Percentiles rank a stretch among this genome's conserved stretches.
Evolutionary conservation across 2,329 filamentous ascomycete genomes (phyloP).

Genomic region (Cladosporium phlei): DNA sequence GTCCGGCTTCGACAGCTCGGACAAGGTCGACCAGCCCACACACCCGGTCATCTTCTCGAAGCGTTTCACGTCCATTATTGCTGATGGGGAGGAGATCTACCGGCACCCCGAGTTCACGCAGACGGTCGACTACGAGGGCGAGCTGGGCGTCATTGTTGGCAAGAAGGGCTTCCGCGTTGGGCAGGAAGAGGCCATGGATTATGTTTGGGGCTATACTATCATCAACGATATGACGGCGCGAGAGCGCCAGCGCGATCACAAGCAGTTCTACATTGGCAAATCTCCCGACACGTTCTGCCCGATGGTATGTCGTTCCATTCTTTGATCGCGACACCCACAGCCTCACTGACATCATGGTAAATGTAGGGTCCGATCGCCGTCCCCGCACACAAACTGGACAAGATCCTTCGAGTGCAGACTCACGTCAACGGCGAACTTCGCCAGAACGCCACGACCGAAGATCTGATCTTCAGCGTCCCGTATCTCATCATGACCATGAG

Average conservation of each 20-base stretch:
- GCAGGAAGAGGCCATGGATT: constrained; percentile 43
- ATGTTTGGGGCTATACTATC: constrained; percentile 56
- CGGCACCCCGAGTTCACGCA: constrained; percentile 46
- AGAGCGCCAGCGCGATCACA: constrained; percentile 53
- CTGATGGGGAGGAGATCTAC: constrained; percentile 44
- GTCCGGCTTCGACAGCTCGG: constrained; percentile 52
- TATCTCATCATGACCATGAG: constrained; percentile 46
- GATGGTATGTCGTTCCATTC: constrained; percentile 45
- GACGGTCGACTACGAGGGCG: constrained; percentile 53
- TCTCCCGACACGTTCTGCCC: constrained; percentile 53
- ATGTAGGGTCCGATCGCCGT: constrained; percentile 8
- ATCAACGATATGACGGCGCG: constrained; percentile 55
- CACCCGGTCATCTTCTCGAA: constrained; percentile 56
- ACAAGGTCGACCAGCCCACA: constrained; percentile 49
- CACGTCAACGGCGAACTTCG: constrained; percentile 49
- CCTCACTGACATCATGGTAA: not conserved
- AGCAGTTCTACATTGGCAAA: constrained; percentile 58
- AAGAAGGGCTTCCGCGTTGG: constrained; percentile 43
- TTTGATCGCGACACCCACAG: no score
- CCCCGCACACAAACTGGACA: constrained; percentile 10
- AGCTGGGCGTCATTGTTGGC: constrained; percentile 54
- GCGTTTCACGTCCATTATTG: constrained; percentile 50
- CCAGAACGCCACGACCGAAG: constrained; percentile 45
- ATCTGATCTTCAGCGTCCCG: constrained; percentile 49
- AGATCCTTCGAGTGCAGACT: constrained; percentile 38